A percentile compares a stretch with the other conserved stretches of the same genome.
Evolutionary conservation across 345 rosid species (phyloP).

Genomic region (Citrus cavaleriei): DNA sequence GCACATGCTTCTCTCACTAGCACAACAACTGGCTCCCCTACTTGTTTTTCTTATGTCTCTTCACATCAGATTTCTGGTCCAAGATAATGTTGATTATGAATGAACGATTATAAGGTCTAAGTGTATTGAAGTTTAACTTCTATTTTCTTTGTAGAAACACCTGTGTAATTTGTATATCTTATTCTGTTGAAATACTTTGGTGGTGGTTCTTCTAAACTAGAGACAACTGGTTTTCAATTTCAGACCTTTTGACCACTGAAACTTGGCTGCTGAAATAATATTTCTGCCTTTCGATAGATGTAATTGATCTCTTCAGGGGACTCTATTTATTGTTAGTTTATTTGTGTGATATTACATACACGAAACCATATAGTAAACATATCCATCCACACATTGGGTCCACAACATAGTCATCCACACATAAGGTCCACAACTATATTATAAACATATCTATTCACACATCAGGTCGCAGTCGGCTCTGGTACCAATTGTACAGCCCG

Average conservation of each 20-base stretch:
- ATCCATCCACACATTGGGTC: too few species aligned
- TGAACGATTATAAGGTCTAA: not conserved
- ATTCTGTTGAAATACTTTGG: not conserved
- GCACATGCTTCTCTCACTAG: slow-evolving; percentile 34
- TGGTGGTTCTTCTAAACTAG: not conserved
- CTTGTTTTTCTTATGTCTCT: slow-evolving; percentile 52
- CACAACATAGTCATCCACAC: too few species aligned
- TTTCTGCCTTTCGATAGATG: not conserved
- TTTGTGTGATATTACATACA: too few species aligned
- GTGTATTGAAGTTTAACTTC: not conserved
- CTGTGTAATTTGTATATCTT: not conserved
- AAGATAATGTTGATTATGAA: slow-evolving; percentile 34
- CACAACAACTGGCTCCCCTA: slow-evolving; percentile 29
- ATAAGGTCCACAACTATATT: too few species aligned
- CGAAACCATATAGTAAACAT: too few species aligned
- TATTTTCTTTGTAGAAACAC: not conserved
- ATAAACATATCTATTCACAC: too few species aligned
- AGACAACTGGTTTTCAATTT: not conserved
- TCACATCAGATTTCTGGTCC: slow-evolving; percentile 92
- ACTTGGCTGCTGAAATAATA: not conserved
- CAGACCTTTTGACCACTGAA: not conserved
- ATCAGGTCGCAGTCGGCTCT: too few species aligned
- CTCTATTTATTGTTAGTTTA: too few species aligned
- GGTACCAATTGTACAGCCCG: too few species aligned
- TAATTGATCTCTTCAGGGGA: not conserved